Conservation (phyloP, 2,329 filamentous ascomycete species). For the Clarireedia homoeocarpa region DNA sequence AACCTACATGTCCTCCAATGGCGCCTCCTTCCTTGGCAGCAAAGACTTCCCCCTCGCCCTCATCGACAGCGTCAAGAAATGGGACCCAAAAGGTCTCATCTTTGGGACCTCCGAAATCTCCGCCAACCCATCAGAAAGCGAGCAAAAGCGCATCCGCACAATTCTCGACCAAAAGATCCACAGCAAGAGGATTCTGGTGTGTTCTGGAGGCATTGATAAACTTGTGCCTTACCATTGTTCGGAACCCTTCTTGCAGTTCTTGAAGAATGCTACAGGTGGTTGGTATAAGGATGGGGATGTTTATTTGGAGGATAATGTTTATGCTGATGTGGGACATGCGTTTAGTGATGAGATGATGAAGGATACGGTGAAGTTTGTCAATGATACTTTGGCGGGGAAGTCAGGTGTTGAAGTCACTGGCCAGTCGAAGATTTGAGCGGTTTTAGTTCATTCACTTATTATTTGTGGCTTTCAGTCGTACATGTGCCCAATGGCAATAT, state of each 20-base stretch:
- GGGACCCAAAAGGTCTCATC: constrained; percentile 70
- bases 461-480: neutral
- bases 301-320: constrained; percentile 57
- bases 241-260: constrained; percentile 51
- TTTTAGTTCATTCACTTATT: neutral
- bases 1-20: constrained; percentile 50
- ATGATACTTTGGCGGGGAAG: constrained; percentile 28
- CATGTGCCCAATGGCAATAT: neutral
- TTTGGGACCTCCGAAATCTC: constrained; percentile 43
- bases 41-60: constrained; percentile 67
- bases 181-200: constrained; percentile 57
- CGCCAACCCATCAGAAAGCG: constrained; percentile 25
- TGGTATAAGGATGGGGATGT: constrained; percentile 51
- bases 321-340: constrained; percentile 60
- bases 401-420: neutral
- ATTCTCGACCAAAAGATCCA: constrained; percentile 43
- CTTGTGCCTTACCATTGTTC: constrained; percentile 61
- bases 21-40: constrained; percentile 64
- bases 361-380: constrained; percentile 58
- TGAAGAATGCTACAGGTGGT: constrained; percentile 44
- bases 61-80: constrained; percentile 51
- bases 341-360: constrained; percentile 60
- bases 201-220: constrained; percentile 60
- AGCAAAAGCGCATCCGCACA: constrained; percentile 37
- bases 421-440: constrained; percentile 18